These are phyloP conservation scores for Nannochloropsis oceanica DNA, from an alignment of 108 stramenopile species.

Conservation along the genomic window DNA sequence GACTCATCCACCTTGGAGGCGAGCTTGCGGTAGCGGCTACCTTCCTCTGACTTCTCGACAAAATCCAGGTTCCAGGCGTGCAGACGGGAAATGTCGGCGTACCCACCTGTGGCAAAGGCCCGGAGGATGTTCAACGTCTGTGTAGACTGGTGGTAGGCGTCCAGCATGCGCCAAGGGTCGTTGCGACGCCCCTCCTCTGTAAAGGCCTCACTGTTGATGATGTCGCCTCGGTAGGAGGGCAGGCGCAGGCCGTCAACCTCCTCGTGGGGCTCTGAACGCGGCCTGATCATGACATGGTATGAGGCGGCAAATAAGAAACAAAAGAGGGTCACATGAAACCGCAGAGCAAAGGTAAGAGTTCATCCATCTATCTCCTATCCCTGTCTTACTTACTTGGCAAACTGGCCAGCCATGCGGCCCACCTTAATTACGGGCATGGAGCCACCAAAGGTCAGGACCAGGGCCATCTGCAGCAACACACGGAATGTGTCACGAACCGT, in stretches of 20 bases:
- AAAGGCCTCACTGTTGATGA: constrained; percentile 82
- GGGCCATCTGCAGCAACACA: constrained; percentile 54
- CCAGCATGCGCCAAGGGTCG: constrained; percentile 24
- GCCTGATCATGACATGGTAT: constrained; percentile 47
- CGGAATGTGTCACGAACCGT: constrained; percentile 72
- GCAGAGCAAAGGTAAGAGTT: no score
- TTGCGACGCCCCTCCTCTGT: constrained; percentile 61
- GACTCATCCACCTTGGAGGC: constrained; percentile 53
- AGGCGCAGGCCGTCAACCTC: constrained; percentile 34
- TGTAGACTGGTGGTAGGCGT: constrained; percentile 25
- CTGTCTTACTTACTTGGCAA: constrained; percentile 25
- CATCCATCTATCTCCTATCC: no score
- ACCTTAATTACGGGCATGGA: constrained; percentile 89
- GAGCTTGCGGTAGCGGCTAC: constrained; percentile 69
- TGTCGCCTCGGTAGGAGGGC: constrained; percentile 68
- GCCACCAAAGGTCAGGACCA: constrained; percentile 85
- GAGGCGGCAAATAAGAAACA: no score
- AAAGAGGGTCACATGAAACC: no score
- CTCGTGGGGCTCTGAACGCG: constrained; percentile 78
- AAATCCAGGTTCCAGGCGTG: constrained; percentile 98
- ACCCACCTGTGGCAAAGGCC: constrained; percentile 85
- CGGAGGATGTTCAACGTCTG: constrained; percentile 92
- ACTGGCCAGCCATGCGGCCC: constrained; percentile 93
- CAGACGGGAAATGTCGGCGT: constrained; percentile 80
- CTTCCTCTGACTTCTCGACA: constrained; percentile 77